Percentiles rank a stretch among this genome's conserved stretches.
phyloP scores from a whole-genome alignment of 371 early-diverging fungal genomes.

The Mucor irregularis region DNA sequence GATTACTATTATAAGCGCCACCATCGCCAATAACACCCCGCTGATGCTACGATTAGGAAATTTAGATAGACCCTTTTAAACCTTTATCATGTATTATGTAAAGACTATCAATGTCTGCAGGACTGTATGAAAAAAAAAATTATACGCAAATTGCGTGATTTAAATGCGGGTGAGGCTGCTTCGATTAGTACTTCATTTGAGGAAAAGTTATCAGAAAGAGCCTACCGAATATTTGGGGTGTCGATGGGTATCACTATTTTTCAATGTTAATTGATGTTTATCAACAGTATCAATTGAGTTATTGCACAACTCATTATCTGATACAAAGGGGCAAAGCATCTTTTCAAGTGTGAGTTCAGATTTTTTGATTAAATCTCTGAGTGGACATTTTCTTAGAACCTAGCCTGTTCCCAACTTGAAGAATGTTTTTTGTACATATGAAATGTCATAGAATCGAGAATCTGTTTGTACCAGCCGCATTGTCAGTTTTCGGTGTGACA shows the following conservation, averaged over 20 bases:
- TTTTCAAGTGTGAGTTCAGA: conserved; percentile 17
- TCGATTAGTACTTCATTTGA: conserved; percentile 20
- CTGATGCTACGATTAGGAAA: conserved; percentile 19
- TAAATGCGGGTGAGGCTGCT: conserved; percentile 13
- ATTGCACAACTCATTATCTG: conserved; percentile 18
- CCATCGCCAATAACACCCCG: conserved; percentile 19
- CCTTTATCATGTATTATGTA: conserved; percentile 11
- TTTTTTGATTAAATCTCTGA: conserved; percentile 13
- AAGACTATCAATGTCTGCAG: conserved; percentile 19
- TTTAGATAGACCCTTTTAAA: conserved; percentile 14
- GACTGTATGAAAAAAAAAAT: conserved; percentile 20
- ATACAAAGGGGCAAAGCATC: conserved; percentile 15
- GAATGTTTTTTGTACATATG: no score
- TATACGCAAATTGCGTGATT: conserved; percentile 16
- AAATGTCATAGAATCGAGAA: no score
- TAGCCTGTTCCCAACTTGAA: conserved; percentile 14
- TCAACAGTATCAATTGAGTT: conserved; percentile 17
- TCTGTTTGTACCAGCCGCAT: no score
- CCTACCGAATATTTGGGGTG: conserved; percentile 16
- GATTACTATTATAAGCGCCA: conserved; percentile 20
- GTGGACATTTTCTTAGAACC: conserved; percentile 13
- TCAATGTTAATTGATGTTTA: conserved; percentile 17
- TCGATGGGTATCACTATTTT: conserved; percentile 15
- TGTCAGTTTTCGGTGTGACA: no score
- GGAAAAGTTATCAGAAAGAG: conserved; percentile 17